A percentile compares a stretch with the other conserved stretches of the same genome.
These are phyloP conservation scores for Ottelia alismoides DNA, from an alignment of 106 monocot species.

Conservation along the genomic window DNA sequence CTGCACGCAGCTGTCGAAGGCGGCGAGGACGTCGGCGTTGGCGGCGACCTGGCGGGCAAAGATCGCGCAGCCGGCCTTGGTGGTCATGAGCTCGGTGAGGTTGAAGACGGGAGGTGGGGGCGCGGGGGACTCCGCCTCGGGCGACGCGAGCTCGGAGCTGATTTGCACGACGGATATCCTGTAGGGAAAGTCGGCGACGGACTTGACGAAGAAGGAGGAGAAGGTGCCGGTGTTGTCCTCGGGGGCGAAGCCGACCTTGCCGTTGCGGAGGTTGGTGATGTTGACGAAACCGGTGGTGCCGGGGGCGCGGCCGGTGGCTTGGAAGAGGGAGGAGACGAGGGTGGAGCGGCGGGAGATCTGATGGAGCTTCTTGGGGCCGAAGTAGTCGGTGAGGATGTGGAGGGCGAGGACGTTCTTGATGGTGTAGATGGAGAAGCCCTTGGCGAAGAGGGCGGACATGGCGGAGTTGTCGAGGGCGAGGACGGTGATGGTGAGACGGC, in stretches of 20 bases:
- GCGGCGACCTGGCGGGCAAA: constrained; percentile 41
- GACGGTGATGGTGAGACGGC: constrained; percentile 55
- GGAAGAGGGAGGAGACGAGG: constrained; percentile 26
- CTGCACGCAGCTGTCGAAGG: constrained; percentile 28
- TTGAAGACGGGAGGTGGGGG: constrained; percentile 16
- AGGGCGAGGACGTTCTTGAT: constrained; percentile 31
- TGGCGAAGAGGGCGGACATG: constrained; percentile 21
- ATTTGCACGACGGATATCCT: constrained; percentile 26
- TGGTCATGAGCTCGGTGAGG: constrained; percentile 20
- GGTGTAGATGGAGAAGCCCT: constrained; percentile 22
- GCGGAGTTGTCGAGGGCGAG: constrained; percentile 58
- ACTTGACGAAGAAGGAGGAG: constrained; percentile 24
- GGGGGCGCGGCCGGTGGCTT: constrained; percentile 22
- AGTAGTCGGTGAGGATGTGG: constrained; percentile 43
- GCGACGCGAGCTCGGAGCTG: constrained; percentile 9
- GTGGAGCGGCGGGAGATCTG: constrained; percentile 24
- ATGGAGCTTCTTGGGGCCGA: constrained; percentile 18
- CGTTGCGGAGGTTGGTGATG: constrained; percentile 11
- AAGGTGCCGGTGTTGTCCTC: constrained; percentile 11
- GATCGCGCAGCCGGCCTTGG: constrained; percentile 22
- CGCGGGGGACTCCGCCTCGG: constrained; percentile 21
- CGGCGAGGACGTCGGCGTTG: constrained; percentile 15
- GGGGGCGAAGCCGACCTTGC: constrained; percentile 15
- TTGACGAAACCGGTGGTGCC: constrained; percentile 31
- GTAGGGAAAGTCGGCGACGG: constrained; percentile 11